phyloP scores from a whole-genome alignment of 83 land plant species.

The Diphasiastrum complanatum region DNA sequence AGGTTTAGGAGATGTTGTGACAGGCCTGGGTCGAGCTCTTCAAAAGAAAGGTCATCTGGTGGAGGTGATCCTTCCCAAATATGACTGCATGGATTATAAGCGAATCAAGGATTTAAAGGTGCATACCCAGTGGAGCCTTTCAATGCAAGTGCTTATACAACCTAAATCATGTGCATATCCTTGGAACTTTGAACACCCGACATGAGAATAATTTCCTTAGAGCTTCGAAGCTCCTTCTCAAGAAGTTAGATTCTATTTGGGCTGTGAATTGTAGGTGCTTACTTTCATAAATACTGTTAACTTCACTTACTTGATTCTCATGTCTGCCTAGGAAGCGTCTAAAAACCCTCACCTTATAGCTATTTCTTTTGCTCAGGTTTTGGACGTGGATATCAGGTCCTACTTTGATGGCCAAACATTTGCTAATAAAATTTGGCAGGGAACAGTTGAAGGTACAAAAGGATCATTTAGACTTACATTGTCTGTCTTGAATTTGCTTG shows the following conservation, averaged over 20 bases:
- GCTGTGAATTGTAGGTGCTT: too few species aligned
- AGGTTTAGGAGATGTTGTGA: constrained; percentile 93
- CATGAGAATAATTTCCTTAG: constrained; percentile 4
- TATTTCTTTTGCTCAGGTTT: constrained; percentile 45
- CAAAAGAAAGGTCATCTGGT: constrained; percentile 93
- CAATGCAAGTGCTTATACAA: neutral
- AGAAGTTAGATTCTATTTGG: too few species aligned
- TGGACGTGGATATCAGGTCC: constrained; percentile 60
- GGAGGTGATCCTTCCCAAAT: constrained; percentile 87
- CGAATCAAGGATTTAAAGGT: constrained; percentile 61
- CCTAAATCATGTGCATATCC: neutral
- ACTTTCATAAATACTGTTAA: too few species aligned
- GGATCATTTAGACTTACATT: too few species aligned
- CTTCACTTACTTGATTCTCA: too few species aligned
- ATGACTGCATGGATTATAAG: constrained; percentile 87
- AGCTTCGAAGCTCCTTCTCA: too few species aligned
- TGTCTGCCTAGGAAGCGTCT: too few species aligned
- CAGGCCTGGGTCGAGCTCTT: constrained; percentile 81
- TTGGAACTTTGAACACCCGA: neutral
- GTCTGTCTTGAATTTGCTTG: too few species aligned
- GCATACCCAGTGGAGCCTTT: too few species aligned
- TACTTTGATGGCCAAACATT: constrained; percentile 71
- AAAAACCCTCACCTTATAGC: too few species aligned
- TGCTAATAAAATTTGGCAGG: constrained; percentile 82
- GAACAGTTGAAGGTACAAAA: constrained; percentile 96